Evolutionary conservation across 768 basidiomycete species (phyloP).

Genomic region (Lactarius psammicola): DNA sequence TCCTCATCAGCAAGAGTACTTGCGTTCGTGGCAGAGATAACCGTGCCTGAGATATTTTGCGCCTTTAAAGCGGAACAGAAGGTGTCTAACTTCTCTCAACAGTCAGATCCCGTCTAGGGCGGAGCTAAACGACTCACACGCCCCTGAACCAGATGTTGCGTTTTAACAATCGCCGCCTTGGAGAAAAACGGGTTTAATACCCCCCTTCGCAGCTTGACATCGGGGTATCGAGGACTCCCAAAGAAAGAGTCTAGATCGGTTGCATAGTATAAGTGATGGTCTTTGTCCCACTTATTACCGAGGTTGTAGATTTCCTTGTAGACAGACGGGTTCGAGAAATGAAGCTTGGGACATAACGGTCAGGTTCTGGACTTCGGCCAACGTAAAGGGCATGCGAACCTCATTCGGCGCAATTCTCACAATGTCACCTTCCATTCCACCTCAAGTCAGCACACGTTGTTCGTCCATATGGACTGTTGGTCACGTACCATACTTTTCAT

Average conservation of each 20-base stretch:
- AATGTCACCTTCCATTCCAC: background rate
- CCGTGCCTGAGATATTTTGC: constrained; percentile 4
- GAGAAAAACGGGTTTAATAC: constrained; percentile 4
- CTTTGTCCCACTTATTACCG: constrained; percentile 10
- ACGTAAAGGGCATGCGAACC: background rate
- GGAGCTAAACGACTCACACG: constrained; percentile 3
- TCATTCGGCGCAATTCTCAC: constrained; percentile 8
- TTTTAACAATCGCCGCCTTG: constrained; percentile 1
- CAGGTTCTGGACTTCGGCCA: background rate
- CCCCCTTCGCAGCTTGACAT: constrained; percentile 1
- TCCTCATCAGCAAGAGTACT: background rate
- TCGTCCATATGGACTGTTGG: background rate
- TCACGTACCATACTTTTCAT: constrained; percentile 15
- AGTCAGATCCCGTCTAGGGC: background rate
- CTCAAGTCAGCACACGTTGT: background rate
- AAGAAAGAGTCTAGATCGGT: constrained; percentile 4
- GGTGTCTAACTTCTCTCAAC: background rate
- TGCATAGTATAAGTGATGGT: background rate
- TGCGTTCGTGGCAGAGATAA: background rate
- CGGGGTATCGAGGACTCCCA: constrained; percentile 6
- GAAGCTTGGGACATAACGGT: background rate
- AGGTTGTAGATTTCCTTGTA: constrained; percentile 2
- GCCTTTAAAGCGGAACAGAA: constrained; percentile 1
- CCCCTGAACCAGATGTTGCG: background rate
- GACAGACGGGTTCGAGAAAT: constrained; percentile 7